A percentile compares a stretch with the other conserved stretches of the same genome.
Conservation (phyloP, 495 filamentous ascomycete genomes). For the Articulospora tetracladia region DNA sequence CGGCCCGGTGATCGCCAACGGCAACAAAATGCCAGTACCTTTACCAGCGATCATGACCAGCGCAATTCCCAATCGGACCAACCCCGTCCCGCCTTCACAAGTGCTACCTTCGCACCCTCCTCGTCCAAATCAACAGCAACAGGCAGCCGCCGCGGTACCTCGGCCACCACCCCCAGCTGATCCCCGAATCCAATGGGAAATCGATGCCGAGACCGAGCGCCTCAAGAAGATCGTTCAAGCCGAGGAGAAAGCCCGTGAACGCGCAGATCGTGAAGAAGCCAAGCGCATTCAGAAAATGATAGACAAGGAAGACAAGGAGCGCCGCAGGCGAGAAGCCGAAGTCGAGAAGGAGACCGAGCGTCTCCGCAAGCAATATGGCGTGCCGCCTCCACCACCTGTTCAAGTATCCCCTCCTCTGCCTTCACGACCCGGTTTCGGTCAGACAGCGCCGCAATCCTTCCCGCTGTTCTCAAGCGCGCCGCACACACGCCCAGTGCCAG, state of each 20-base stretch:
- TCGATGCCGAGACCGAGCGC: constrained; percentile 61
- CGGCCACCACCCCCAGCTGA: constrained; percentile 33
- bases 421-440: neutral
- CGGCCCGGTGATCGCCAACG: constrained; percentile 21
- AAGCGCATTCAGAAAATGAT: constrained; percentile 72
- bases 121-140: neutral
- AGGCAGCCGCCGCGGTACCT: no score
- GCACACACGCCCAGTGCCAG: constrained; percentile 12
- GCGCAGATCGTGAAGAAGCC: constrained; percentile 55
- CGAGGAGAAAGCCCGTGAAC: constrained; percentile 51
- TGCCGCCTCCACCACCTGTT: neutral
- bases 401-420: constrained; percentile 1
- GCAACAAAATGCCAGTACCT: constrained; percentile 13
- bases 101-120: constrained; percentile 10
- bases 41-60: constrained; percentile 18
- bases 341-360: constrained; percentile 84
- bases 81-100: constrained; percentile 13
- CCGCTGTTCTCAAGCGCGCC: constrained; percentile 15
- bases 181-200: constrained; percentile 50
- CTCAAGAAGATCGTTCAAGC: constrained; percentile 53
- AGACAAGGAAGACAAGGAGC: constrained; percentile 70
- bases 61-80: constrained; percentile 2
- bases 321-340: constrained; percentile 61
- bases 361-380: constrained; percentile 68
- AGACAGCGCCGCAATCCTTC: neutral